Evolutionary conservation across 257 asterid species (phyloP).

Genomic region (Solanum paucissectum): DNA sequence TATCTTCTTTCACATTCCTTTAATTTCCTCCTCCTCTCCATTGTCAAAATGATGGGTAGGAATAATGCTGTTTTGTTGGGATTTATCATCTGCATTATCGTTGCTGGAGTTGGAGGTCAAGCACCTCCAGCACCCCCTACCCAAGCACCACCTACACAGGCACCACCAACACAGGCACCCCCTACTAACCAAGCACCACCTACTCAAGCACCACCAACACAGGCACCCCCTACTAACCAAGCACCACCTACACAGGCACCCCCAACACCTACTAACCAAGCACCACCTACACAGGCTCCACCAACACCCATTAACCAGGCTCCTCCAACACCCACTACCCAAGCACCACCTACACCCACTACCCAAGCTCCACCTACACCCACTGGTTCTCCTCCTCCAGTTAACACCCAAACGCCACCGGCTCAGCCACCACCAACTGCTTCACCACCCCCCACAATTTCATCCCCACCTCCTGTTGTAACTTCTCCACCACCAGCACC

Average conservation of each 20-base stretch:
- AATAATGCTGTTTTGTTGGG: conserved; percentile 12
- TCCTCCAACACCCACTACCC: not conserved
- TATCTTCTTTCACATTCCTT: not conserved
- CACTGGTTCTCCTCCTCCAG: conserved; percentile 25
- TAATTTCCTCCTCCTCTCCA: not conserved
- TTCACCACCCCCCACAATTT: not conserved
- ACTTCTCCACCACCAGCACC: conserved; percentile 1
- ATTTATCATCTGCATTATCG: conserved; percentile 32
- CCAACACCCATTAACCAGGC: not conserved
- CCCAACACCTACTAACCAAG: not conserved
- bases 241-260: not conserved
- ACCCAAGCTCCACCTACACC: conserved; percentile 27
- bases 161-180: not conserved
- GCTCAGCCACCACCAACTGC: conserved; percentile 21
- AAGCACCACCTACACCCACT: conserved; percentile 11
- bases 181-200: not conserved
- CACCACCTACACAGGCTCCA: not conserved
- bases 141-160: conserved; percentile 35
- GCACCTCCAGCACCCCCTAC: conserved; percentile 28
- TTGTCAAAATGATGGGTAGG: conserved; percentile 41
- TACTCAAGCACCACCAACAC: not conserved
- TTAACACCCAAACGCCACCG: conserved; percentile 18
- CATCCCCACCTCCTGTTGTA: conserved; percentile 3
- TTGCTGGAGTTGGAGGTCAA: conserved; percentile 49
- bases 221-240: not conserved